Conservation (phyloP, 2,329 filamentous ascomycete species). For the Xylaria sp. region DNA sequence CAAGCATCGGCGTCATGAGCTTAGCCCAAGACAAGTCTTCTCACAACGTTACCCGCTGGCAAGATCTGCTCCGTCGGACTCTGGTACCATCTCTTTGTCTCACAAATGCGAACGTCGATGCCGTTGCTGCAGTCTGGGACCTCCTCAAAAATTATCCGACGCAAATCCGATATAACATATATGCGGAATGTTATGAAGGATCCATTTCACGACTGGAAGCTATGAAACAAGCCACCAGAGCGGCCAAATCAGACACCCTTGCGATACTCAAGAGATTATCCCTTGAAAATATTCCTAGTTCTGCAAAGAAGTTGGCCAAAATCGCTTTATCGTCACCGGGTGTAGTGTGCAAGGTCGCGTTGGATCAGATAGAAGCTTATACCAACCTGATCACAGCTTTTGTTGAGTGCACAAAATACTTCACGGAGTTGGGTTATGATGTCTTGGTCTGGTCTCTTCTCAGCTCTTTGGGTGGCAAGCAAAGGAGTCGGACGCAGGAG, state of each 20-base stretch:
- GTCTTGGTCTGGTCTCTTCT: conserved; percentile 92
- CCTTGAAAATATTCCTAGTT: conserved; percentile 81
- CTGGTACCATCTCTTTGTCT: conserved; percentile 89
- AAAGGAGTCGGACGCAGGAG: conserved; percentile 66
- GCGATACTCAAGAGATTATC: conserved; percentile 89
- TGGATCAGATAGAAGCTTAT: conserved; percentile 91
- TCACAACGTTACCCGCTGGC: conserved; percentile 78
- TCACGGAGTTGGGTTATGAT: conserved; percentile 90
- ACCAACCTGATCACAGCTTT: conserved; percentile 94
- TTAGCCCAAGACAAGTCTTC: conserved; percentile 72
- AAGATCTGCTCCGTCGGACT: conserved; percentile 79
- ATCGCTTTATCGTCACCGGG: conserved; percentile 91
- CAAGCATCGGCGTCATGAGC: conserved; percentile 82
- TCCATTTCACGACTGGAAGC: conserved; percentile 76
- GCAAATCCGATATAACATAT: conserved; percentile 81
- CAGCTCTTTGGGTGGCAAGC: conserved; percentile 68
- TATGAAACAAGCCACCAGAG: conserved; percentile 78
- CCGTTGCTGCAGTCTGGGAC: conserved; percentile 85
- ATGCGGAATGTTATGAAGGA: conserved; percentile 90
- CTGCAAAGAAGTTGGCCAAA: conserved; percentile 88
- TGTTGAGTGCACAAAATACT: conserved; percentile 92
- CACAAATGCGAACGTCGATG: conserved; percentile 80
- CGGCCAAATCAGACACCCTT: conserved; percentile 78
- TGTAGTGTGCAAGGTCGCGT: conserved; percentile 85
- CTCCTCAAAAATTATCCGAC: conserved; percentile 80